These are phyloP conservation scores for Simmondsia chinensis DNA, from an alignment of 148 eudicot species.

Conservation along the genomic window DNA sequence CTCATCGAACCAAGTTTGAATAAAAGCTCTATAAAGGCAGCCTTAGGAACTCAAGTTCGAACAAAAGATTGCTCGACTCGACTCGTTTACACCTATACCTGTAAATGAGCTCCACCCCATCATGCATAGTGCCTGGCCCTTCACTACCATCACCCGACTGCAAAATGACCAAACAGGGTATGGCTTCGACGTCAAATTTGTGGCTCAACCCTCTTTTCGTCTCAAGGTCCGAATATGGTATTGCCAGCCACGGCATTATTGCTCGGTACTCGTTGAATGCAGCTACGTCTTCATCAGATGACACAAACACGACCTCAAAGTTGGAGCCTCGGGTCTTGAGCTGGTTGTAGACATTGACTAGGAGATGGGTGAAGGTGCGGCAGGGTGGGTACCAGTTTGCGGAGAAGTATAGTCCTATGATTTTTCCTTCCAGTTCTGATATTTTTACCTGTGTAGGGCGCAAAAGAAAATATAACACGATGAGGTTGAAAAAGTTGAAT, in stretches of 20 bases:
- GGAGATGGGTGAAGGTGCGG: constrained; percentile 29
- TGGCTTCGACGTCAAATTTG: constrained; percentile 48
- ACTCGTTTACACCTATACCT: no score
- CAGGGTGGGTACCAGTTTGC: constrained; percentile 70
- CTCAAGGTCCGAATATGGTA: constrained; percentile 60
- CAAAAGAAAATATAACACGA: neutral
- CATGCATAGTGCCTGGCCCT: constrained; percentile 6
- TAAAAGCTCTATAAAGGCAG: no score
- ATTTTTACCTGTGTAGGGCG: constrained; percentile 40
- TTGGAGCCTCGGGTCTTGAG: constrained; percentile 17
- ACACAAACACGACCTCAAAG: constrained; percentile 57
- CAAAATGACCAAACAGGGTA: constrained; percentile 47
- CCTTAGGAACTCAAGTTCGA: no score
- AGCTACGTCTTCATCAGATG: constrained; percentile 50
- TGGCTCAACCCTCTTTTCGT: constrained; percentile 31
- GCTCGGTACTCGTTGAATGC: constrained; percentile 44
- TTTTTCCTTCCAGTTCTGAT: constrained; percentile 57
- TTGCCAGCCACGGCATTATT: constrained; percentile 65
- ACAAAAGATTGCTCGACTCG: no score
- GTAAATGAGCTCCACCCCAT: constrained; percentile 52
- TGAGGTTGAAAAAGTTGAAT: neutral
- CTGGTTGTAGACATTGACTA: constrained; percentile 32
- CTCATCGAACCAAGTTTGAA: no score
- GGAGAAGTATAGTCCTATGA: constrained; percentile 59
- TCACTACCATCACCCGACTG: constrained; percentile 25